Base-by-base conservation (phyloP, 805 yeast genomes). In the Cyberlindnera mrakii region DNA sequence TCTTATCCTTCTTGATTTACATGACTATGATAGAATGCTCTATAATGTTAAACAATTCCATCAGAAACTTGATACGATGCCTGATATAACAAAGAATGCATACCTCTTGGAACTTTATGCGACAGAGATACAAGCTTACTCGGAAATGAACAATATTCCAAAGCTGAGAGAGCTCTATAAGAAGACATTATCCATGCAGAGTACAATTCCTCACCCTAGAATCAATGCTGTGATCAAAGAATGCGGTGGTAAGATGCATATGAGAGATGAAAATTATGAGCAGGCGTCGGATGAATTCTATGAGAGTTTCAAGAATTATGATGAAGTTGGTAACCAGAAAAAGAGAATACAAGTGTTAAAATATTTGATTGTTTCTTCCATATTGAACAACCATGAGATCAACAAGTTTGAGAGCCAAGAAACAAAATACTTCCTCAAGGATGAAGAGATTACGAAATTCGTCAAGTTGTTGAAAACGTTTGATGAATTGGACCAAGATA, bases 221-320 rank as follows among this genome's bases (percentile, higher is more conserved):
- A 78, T 83, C 23, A 67, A 80, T 60, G 96, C 91, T 1, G 74
- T 82, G n/a, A 74, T 86, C 20, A 72, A 78, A 47, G 91, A 85
- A 58, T 80, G 87, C 50, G 86, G 88, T 0, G 95, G 89, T 3
- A 73, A 78, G 41, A 70, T 85, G 49, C 72, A 75, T 39, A 78
- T 85, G 71, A 68, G 74, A 46, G 72, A 75, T 39, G 74, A 72
- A 13, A 75, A 79, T 47, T 85, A 74, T 67, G 77, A 72, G 30
- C 60, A 60, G 39, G 88, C 86, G 0, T 66, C 80, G 9, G 70
- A 71, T 43, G 72, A 66, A 43, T 74, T 78, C 43, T 75, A 74
- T 50, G 80, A 74, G 48, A 66, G 79, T 27, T 79, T 79, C 57
- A 75, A 76, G 47, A 74, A 73, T 41, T 80, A 74, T 53, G 83